These are phyloP conservation scores for Panicum hallii DNA, from an alignment of 202 grass and related monocot species.

Conservation along the genomic window DNA sequence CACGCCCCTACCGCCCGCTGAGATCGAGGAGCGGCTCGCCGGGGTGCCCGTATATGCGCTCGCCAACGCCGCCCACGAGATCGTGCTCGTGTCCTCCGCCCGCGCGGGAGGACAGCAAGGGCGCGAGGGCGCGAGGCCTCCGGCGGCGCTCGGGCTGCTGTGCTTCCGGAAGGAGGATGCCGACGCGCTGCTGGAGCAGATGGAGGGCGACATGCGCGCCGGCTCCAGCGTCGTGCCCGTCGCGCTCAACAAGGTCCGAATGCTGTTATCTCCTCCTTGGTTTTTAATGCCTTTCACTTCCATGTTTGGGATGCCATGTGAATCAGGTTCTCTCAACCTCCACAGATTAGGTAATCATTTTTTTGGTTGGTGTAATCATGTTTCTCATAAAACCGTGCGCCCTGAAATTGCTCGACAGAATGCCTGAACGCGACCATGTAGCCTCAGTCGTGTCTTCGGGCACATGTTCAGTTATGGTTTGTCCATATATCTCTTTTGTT, in stretches of 20 bases:
- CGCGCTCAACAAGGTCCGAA: constrained; percentile 80
- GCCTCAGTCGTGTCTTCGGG: neutral
- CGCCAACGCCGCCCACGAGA: constrained; percentile 71
- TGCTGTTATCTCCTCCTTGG: neutral
- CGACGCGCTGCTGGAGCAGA: constrained; percentile 77
- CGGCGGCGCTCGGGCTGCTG: constrained; percentile 69
- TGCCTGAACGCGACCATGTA: neutral
- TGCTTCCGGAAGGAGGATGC: constrained; percentile 87
- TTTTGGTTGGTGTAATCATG: neutral
- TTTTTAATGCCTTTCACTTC: neutral
- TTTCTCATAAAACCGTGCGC: neutral
- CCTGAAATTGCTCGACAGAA: constrained; percentile 30
- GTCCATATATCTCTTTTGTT: neutral
- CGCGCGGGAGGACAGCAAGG: neutral
- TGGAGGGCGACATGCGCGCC: constrained; percentile 66
- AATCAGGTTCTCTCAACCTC: neutral
- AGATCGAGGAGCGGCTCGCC: constrained; percentile 75
- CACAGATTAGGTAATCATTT: neutral
- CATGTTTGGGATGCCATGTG: neutral
- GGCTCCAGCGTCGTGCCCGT: constrained; percentile 80
- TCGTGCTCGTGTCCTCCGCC: constrained; percentile 74
- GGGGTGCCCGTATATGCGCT: constrained; percentile 91
- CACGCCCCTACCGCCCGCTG: constrained; percentile 14
- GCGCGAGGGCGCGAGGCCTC: neutral
- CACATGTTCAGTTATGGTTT: neutral